Percentiles rank a stretch among this genome's conserved stretches.
Evolutionary conservation across 2,329 filamentous ascomycete species (phyloP).

Genomic region (Fusarium incarnatum): DNA sequence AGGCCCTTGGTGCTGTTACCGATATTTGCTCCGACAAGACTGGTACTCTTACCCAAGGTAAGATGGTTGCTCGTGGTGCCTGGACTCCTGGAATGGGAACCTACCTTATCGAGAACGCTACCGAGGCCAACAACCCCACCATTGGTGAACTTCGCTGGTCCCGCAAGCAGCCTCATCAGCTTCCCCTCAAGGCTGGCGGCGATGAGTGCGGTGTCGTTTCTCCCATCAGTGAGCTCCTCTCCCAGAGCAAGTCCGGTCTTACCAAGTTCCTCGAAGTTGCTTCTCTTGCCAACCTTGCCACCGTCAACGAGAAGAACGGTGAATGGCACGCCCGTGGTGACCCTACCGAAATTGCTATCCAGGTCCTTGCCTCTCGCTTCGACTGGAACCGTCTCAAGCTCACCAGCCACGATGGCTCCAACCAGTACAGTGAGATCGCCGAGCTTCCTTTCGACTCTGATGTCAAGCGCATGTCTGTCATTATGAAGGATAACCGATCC

Average conservation of each 20-base stretch:
- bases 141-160: conserved; percentile 60
- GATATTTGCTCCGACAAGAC: conserved; percentile 67
- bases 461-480: conserved; percentile 79
- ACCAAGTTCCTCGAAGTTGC: conserved; percentile 68
- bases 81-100: conserved; percentile 70
- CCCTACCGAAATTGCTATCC: conserved; percentile 78
- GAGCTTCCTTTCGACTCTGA: conserved; percentile 79
- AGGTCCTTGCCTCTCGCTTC: conserved; percentile 77
- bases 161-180: conserved; percentile 52
- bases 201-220: conserved; percentile 43
- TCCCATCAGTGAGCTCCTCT: conserved; percentile 51
- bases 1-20: conserved; percentile 72
- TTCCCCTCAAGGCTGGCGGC: conserved; percentile 53
- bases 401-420: conserved; percentile 56
- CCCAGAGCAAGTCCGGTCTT: conserved; percentile 57
- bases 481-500: conserved; percentile 62
- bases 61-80: conserved; percentile 71
- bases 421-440: conserved; percentile 67
- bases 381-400: conserved; percentile 67
- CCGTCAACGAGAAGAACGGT: conserved; percentile 57
- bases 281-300: conserved; percentile 67
- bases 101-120: conserved; percentile 66
- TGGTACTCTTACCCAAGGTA: conserved; percentile 71
- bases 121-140: conserved; percentile 68
- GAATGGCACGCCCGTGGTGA: conserved; percentile 72